Base-by-base conservation (phyloP, 208 protist genomes). In the Crithidia expoeki region DNA sequence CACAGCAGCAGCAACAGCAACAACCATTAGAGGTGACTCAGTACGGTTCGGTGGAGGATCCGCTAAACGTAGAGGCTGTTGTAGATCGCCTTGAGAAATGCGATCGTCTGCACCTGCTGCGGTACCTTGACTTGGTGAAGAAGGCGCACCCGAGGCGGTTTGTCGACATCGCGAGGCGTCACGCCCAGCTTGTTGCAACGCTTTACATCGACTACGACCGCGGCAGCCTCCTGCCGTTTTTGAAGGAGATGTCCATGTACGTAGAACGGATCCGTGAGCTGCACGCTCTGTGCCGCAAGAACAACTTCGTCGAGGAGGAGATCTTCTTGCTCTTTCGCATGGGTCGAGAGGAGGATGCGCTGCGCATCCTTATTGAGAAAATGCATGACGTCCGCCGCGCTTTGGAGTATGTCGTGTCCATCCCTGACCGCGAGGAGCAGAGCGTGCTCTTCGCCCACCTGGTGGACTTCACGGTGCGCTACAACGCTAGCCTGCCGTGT, bases 141-240 rank as follows among this genome's bases (percentile, higher is more conserved):
- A 42, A 77, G 50, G 2, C 23, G 38, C 32, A 84, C 74, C 67
- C 67, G 44, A 46, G 47, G 12, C 58, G 62, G 30, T 84, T 84
- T 23, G 58, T 62, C 4, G 53, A 62, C 4, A 33, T 42, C 17
- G 81, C 76, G 7, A 74, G 71, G 55, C 74, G 77, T 33, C 70
- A 87, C 36, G 88, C 85, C 16, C 85, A 89, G 53, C 82, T 94
- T 23, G 56, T 94, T 32, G 84, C 89, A 16, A 83, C 80, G 19
- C 80, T 95, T 1, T 90, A 84, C 58, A 88, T 93, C 42, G 85
- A 93, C 73, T 88, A 92, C 77, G 81, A 86, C 52, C 83, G 83
- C 42, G 56, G 55, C 21, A 71, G 72, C 9, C 63, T 94, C 23
- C 60, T 93, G 23, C 33, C 80, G 0, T 94, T 94, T 50, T 61